Conservation (phyloP, 176 grass and related monocot species). For the Stipa capillata region DNA sequence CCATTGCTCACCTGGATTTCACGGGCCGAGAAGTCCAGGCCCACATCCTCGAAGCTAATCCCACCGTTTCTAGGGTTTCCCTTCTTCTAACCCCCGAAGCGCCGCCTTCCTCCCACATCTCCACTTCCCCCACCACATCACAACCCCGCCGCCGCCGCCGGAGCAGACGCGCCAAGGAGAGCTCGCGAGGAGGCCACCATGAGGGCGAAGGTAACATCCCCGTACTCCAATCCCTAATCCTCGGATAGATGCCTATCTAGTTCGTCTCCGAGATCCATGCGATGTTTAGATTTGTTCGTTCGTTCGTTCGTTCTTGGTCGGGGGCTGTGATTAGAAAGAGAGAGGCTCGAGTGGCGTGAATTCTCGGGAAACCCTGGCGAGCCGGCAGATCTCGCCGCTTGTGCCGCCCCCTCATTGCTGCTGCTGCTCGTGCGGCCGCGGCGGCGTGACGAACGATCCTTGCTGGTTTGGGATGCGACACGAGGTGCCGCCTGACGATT, state of each 20-base stretch:
- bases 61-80: slow-evolving; percentile 35
- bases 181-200: slow-evolving; percentile 22
- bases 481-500: slow-evolving; percentile 24
- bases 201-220: slow-evolving; percentile 60
- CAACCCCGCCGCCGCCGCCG: neutral
- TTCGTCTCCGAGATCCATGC: neutral
- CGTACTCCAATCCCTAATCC: neutral
- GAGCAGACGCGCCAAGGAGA: slow-evolving; percentile 16
- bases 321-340: slow-evolving; percentile 51
- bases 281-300: neutral
- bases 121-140: neutral
- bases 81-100: slow-evolving; percentile 16
- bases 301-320: neutral
- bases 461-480: neutral
- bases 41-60: neutral
- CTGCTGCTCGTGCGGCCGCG: too few relatives aligned
- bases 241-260: neutral
- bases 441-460: neutral
- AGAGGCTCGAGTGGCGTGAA: slow-evolving; percentile 38
- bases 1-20: too few relatives aligned
- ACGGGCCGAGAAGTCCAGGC: neutral
- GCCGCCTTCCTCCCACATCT: neutral
- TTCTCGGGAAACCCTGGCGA: neutral
- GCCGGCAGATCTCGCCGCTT: slow-evolving; percentile 6
- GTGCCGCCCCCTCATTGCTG: neutral